phyloP scores from a whole-genome alignment of 2,329 filamentous ascomycete genomes.

The Chaetoscypha palmicola region DNA sequence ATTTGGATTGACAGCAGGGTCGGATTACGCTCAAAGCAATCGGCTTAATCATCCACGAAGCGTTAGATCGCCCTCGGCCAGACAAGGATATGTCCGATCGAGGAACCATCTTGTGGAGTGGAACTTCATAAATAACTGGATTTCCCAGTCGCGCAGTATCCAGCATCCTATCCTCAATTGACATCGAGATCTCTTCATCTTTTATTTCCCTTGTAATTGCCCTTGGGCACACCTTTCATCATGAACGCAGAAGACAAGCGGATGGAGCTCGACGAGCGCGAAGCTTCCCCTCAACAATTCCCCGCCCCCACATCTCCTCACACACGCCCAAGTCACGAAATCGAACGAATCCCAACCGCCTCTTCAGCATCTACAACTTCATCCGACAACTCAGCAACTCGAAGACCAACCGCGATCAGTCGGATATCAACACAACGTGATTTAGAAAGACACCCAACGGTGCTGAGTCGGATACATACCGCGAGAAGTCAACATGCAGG shows the following conservation, averaged over 20 bases:
- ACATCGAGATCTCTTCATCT: too few relatives aligned
- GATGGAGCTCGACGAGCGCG: constrained; percentile 38
- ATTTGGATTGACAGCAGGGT: too few relatives aligned
- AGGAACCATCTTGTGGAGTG: too few relatives aligned
- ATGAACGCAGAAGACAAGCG: constrained; percentile 28
- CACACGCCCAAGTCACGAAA: constrained; percentile 40
- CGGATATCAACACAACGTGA: constrained; percentile 59
- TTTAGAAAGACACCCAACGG: constrained; percentile 62
- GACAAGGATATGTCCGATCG: too few relatives aligned
- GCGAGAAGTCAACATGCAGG: constrained; percentile 61
- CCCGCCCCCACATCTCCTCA: constrained; percentile 17
- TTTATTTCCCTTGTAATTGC: too few relatives aligned
- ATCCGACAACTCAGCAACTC: constrained; percentile 31
- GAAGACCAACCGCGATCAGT: constrained; percentile 45
- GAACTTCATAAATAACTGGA: too few relatives aligned
- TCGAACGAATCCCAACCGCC: constrained; percentile 52
- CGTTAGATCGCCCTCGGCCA: too few relatives aligned
- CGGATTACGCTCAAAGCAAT: too few relatives aligned
- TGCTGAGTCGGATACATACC: constrained; percentile 64
- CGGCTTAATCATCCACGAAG: too few relatives aligned
- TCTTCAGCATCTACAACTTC: constrained; percentile 46
- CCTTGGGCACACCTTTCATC: too few relatives aligned
- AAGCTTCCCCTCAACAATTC: constrained; percentile 40
- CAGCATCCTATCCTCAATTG: too few relatives aligned
- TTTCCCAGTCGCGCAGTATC: too few relatives aligned